Evolutionary conservation across 192 early-diverging fungal genomes (phyloP).

Genomic region (Gaertneriomyces semiglobifer): DNA sequence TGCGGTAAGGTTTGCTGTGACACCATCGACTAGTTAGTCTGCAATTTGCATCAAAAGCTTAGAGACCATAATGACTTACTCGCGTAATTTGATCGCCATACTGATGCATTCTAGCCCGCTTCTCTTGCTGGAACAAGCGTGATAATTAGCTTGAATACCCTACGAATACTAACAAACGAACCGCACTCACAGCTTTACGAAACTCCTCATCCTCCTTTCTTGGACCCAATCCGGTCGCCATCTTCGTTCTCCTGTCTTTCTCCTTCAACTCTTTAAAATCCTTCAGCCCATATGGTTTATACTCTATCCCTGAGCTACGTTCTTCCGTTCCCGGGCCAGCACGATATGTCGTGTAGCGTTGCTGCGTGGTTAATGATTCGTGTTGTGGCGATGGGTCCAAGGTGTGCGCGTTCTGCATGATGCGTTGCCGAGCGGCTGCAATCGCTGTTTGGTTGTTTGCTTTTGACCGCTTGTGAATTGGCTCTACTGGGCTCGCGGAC

Average conservation of each 20-base stretch:
- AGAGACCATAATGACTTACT: too few species aligned
- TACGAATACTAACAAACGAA: background rate
- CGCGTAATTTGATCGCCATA: background rate
- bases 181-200: conserved; percentile 2
- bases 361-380: background rate
- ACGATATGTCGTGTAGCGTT: conserved; percentile 7
- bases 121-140: background rate
- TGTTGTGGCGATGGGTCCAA: background rate
- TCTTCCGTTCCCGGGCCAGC: conserved; percentile 2
- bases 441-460: background rate
- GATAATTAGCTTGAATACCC: background rate
- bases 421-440: background rate
- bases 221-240: conserved; percentile 1
- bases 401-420: background rate
- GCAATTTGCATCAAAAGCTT: too few species aligned
- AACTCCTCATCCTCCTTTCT: conserved; percentile 8
- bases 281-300: conserved; percentile 2
- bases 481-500: too few species aligned
- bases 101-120: conserved; percentile 1
- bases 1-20: too few species aligned
- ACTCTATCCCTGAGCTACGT: background rate
- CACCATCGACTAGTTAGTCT: too few species aligned
- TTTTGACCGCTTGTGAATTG: too few species aligned
- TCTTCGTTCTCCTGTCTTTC: conserved; percentile 1
- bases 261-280: background rate